Base-by-base conservation (phyloP, 495 filamentous ascomycete genomes). In the Tricharina praecox region DNA sequence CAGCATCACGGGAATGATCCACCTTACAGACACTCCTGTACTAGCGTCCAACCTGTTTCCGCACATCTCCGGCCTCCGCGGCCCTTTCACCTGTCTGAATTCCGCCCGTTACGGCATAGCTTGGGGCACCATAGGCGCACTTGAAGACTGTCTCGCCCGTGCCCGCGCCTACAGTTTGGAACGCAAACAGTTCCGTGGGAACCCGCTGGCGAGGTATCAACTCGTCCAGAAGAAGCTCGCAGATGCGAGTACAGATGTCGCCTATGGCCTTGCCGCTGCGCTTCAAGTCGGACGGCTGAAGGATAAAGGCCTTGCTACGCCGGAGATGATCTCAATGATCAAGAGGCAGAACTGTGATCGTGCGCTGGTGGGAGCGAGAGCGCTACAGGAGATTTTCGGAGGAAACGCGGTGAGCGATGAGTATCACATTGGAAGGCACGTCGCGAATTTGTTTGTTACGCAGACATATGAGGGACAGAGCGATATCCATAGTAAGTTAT, bases 241-340 rank as follows among this genome's bases (percentile, higher is more conserved):
- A 0, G 87, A 96, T 62, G 90, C 88, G 11, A 71, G 74, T 7
- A 95, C 92, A 0, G 90, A 96, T 64, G 83, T 82, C 11, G 78
- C 86, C 1, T 97, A 82, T 60, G 90, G 90, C 3, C 80, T 81
- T 8, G 61, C 93, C 36, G 90, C 88, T 3, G 78, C 83, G 0
- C 74, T 79, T 32, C 90, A 97, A 63, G 87, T 95, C 35, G 90
- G 88, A 33, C 68, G 92, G 50, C 72, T 97, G 13, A 95, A 94
- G 70, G 90, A 96, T 59, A 74, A 82, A 58, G 86, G 87, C 13
- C 80, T 84, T 64, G 72, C 73, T 20, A 77, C 82, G 2, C 88
- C 90, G 7, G 92, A 97, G 66, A 95, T 95, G 92, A 92, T 97
- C 57, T 87, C 81, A 33, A 92, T 97, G 85, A 78, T 95, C 58